phyloP scores from a whole-genome alignment of 2,329 filamentous ascomycete species.

The Ophiostoma sp. region DNA sequence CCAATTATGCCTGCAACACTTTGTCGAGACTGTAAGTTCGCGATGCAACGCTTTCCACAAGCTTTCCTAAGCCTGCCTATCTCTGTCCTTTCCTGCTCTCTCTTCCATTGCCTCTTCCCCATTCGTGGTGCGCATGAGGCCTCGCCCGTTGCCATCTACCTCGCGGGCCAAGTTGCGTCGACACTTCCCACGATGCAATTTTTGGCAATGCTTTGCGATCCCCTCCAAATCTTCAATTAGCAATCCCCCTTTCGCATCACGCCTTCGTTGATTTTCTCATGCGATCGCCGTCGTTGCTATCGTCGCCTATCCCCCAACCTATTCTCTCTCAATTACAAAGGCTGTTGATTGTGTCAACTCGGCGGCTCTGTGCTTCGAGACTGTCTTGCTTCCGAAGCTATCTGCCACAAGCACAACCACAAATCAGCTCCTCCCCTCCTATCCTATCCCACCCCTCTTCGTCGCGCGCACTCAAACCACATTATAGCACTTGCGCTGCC shows the following conservation, averaged over 20 bases:
- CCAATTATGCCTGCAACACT: slow-evolving; percentile 96
- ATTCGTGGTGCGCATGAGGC: neutral
- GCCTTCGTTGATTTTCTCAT: neutral
- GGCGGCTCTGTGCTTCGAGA: neutral
- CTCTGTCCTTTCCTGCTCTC: neutral
- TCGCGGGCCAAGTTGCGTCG: neutral
- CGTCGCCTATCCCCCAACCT: neutral
- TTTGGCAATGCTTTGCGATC: neutral
- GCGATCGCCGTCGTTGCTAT: neutral
- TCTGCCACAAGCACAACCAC: neutral
- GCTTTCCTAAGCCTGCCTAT: slow-evolving; percentile 1
- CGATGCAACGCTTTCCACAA: neutral
- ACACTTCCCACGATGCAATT: neutral
- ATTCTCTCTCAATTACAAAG: no score
- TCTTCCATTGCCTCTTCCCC: neutral
- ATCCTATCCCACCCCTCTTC: neutral
- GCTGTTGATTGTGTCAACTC: neutral
- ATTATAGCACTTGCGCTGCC: neutral
- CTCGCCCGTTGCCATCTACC: neutral
- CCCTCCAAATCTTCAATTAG: no score
- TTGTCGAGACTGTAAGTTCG: slow-evolving; percentile 77
- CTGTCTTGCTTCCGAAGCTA: neutral
- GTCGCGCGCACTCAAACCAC: neutral
- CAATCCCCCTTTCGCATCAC: neutral
- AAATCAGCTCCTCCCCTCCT: neutral